Evolutionary conservation across 805 yeast genomes (phyloP).

Genomic region (Ogataea salicorniae): DNA sequence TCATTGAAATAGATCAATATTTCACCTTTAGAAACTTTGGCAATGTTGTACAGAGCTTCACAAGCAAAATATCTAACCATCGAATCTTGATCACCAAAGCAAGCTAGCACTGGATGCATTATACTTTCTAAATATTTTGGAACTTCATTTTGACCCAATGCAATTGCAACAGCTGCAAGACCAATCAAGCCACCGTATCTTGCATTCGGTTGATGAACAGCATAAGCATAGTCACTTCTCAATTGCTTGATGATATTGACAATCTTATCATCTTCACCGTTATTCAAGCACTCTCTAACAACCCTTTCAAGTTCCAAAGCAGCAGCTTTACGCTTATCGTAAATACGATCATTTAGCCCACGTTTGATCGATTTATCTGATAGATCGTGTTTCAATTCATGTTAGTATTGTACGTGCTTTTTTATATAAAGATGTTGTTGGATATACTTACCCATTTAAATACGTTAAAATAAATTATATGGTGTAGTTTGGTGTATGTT

Average conservation of each 20-base stretch:
- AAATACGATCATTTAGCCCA: constrained; percentile 67
- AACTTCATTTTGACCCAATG: constrained; percentile 78
- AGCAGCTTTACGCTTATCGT: constrained; percentile 73
- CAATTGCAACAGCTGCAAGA: constrained; percentile 91
- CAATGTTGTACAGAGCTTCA: constrained; percentile 90
- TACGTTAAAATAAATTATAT: too few relatives aligned
- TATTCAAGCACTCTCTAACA: constrained; percentile 62
- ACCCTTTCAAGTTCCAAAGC: constrained; percentile 74
- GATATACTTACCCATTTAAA: too few relatives aligned
- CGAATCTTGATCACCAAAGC: constrained; percentile 97
- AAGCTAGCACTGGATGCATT: constrained; percentile 88
- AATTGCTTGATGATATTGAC: constrained; percentile 66
- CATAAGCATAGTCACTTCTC: constrained; percentile 70
- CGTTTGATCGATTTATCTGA: constrained; percentile 59
- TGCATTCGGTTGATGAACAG: constrained; percentile 80
- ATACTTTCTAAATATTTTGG: constrained; percentile 79
- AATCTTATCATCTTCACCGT: constrained; percentile 56
- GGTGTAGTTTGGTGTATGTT: too few relatives aligned
- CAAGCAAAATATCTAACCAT: constrained; percentile 95
- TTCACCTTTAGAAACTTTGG: constrained; percentile 95
- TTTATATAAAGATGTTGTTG: too few relatives aligned
- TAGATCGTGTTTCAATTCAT: neutral
- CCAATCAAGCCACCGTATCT: constrained; percentile 96
- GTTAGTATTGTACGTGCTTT: neutral
- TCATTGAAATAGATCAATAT: constrained; percentile 88